Base-by-base conservation (phyloP, 306 rosid genomes). In the Cicer yamashitae region DNA sequence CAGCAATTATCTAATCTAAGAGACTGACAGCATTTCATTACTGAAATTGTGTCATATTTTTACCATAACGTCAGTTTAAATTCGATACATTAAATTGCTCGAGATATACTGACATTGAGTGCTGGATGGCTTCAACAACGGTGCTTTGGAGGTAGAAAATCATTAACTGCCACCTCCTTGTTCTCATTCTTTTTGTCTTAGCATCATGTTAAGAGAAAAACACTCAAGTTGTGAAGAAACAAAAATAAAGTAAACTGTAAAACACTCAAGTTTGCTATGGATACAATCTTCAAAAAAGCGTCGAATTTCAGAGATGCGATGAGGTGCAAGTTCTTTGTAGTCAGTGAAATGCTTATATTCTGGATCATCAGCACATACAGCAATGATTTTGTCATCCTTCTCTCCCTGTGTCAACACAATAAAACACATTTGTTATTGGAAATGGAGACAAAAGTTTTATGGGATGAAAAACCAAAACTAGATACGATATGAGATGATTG, bases 281-380 rank as follows among this genome's bases (percentile, higher is more conserved):
- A 84, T 94, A 90, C 97, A 96, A 81, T 96, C 98, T 90, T 96
- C 99, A 81, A 96, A 96, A 92, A 96, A 96, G 75, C 98, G 93
- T 47, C 96, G 93, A 61, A 96, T 96, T 83, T 96, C 99, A 8
- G 90, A 76, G 76, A 96, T 87, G 72, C 98, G 99, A 76, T 96
- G 99, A 85, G 99, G 98, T n/a, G 98, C 79, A 22, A 92, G 97
- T 85, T 96, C 96, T 65, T 77, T 87, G 81, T 89, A 90, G 87
- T 92, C 99, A 41, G 69, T 86, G 51, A 72, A 92, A 83, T 96
- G 96, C 80, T 85, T 96, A 25, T 89, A 96, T 84, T 92, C 99
- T 1, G 99, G 99, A 82, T 96, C 99, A 72, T 96, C 99, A 45
- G 96, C 99, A 43, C 98, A 92, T 6, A 96, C 97, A 83, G 98